phyloP scores from a whole-genome alignment of 192 early-diverging fungal species.

The Piromyces finnis region DNA sequence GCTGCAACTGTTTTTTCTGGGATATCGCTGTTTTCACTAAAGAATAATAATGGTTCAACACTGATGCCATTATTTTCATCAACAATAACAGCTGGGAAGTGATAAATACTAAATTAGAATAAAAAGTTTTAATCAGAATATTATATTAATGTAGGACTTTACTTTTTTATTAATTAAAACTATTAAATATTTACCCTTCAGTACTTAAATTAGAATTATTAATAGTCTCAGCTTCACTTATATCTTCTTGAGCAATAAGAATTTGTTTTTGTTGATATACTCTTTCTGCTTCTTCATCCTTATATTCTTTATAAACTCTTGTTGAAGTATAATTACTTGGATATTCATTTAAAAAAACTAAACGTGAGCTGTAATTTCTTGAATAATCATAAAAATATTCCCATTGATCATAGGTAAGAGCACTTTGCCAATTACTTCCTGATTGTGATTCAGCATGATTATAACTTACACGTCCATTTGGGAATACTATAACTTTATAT shows the following conservation, averaged over 20 bases:
- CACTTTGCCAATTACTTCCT: neutral
- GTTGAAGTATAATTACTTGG: neutral
- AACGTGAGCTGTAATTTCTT: neutral
- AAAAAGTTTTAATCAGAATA: too few relatives aligned
- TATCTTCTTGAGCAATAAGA: too few relatives aligned
- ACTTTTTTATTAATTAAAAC: too few relatives aligned
- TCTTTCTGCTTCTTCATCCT: neutral
- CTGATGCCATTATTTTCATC: neutral
- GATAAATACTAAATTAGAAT: neutral
- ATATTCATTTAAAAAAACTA: neutral
- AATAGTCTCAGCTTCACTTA: too few relatives aligned
- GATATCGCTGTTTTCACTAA: neutral
- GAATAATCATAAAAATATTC: neutral
- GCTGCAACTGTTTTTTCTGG: neutral
- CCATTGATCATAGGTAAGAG: neutral
- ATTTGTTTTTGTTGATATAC: neutral
- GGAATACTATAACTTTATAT: too few relatives aligned
- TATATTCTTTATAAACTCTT: neutral
- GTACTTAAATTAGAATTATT: too few relatives aligned
- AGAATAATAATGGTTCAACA: neutral
- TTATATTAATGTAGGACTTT: too few relatives aligned
- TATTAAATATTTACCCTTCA: too few relatives aligned
- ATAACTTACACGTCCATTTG: too few relatives aligned
- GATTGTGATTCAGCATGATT: too few relatives aligned
- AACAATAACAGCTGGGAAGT: neutral